Base-by-base conservation (phyloP, 441 rosid genomes). In the Gossypium davidsonii region DNA sequence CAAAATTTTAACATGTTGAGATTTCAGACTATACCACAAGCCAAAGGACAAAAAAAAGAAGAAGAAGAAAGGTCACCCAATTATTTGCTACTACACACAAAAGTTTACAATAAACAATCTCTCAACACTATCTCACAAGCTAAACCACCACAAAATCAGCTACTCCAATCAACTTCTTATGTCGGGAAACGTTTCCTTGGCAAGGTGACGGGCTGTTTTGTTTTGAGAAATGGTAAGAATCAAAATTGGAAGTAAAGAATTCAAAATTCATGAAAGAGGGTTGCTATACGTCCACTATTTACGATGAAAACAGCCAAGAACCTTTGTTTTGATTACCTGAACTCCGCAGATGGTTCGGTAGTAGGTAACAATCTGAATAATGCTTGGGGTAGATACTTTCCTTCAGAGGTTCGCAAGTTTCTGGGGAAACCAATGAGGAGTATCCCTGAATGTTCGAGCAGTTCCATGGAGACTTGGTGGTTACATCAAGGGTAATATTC, bases 401-500 rank as follows among this genome's bases (percentile, higher is more conserved):
- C 81, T 78, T 78, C 23, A 91, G 82, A 52, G 87, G 79, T 74
- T 89, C 80, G 75, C 99, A 95, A 61, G 82, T 79, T 75, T 88
- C 85, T 7, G 99, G 99, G 37, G 77, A 82, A 77, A 95, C 96
- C 56, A 75, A 78, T 58, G 87, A 79, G 48, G 97, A 95, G 75
- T 87, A 95, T 21, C 99, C 99, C 80, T 83, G 83, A 74, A 92
- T 59, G 74, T 83, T 65, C 0, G 99, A 88, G 76, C 98, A 95
- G 73, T 82, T 85, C 99, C 99, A 95, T 0, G 97, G 90, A 67
- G 85, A 37, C 81, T 77, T 75, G 18, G 87, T 76, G 17, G 84
- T 87, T 67, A 80, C 76, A n/a, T 68, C 70, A 49, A 95, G 83
- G 63, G 80, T 79, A 67, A 92, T 83, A 80, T 89, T 90, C 68